Conservation (phyloP, 164 flowering plant genomes). For the Aristolochia fimbriata region DNA sequence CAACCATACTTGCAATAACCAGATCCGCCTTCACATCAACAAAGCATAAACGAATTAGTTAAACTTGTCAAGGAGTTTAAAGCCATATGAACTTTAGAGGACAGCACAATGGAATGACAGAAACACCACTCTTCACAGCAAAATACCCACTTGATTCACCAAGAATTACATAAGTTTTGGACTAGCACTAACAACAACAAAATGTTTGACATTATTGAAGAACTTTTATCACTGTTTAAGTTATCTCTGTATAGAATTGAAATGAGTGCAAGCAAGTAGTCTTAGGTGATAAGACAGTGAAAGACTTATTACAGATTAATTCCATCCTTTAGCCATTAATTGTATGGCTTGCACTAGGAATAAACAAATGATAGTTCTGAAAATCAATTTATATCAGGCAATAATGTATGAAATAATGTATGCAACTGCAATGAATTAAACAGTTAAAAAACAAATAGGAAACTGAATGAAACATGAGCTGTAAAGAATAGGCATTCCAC, state of each 20-base stretch:
- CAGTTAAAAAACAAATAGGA: not conserved
- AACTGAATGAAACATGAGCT: not conserved
- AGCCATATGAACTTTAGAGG: not conserved
- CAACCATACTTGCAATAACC: slow-evolving; percentile 97
- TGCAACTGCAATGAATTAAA: not conserved
- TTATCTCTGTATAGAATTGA: too few species aligned
- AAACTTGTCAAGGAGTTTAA: not conserved
- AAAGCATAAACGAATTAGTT: not conserved
- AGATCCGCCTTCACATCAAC: slow-evolving; percentile 60
- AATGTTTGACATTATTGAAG: too few species aligned
- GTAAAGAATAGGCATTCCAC: not conserved
- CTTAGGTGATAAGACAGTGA: too few species aligned
- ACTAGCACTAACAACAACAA: not conserved
- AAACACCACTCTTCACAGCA: not conserved
- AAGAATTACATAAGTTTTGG: not conserved
- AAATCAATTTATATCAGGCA: not conserved
- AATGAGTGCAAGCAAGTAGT: too few species aligned
- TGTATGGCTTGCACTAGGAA: too few species aligned
- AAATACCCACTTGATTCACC: not conserved
- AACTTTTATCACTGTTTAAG: too few species aligned
- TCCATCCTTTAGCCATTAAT: too few species aligned
- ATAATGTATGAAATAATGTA: not conserved
- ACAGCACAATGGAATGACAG: not conserved
- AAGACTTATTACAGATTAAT: too few species aligned
- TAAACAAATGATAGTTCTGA: too few species aligned